Base-by-base conservation (phyloP, 306 rosid species). In the Notholithocarpus densiflorus region DNA sequence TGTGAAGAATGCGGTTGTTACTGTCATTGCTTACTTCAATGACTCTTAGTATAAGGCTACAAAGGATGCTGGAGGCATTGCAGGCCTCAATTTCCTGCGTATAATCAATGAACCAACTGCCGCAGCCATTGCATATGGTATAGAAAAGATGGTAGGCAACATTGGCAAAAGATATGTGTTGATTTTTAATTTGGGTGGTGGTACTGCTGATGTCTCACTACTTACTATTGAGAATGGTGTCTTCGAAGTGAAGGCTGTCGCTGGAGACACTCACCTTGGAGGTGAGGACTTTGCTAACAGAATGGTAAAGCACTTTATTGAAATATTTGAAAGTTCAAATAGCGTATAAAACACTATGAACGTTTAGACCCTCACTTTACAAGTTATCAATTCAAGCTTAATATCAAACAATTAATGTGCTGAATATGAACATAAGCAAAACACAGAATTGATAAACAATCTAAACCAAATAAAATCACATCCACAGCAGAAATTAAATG, bases 181-280 rank as follows among this genome's bases (percentile, higher is more conserved):
- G 62, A 57, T 78, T 61, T 78, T 71, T 78, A 64, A 71, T 59
- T 45, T 78, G 23, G 77, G 72, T 4, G 76, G 72, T 2, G 77
- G 82, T 45, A 78, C 76, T 43, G 21, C 54, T 7, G 76, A 78
- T 57, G 52, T 78, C 11, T 78, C 81, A 26, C 71, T 71, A 1
- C 70, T 70, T n/a, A 69, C 69, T 3, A 43, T 77, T 17, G 31
- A 53, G 7, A 48, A 18, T 3, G 52, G 52, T 40, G 65, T 0
- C 20, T 70, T 78, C 57, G 51, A 78, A 56, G 81, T 43, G 6
- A 40, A 11, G 2, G 31, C 40, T 0, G 82, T 82, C 12, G 82
- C 82, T 15, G 87, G 90, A 27, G 81, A 78, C 24, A 78, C 61
- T 11, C 89, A 83, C 56, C 85, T 83, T 0, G 84, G 87, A 3